Evolutionary conservation across 2,329 filamentous ascomycete species (phyloP), one percentile per base, ranked within the genome.

Genomic region (Hymenoscyphus salicellus): DNA sequence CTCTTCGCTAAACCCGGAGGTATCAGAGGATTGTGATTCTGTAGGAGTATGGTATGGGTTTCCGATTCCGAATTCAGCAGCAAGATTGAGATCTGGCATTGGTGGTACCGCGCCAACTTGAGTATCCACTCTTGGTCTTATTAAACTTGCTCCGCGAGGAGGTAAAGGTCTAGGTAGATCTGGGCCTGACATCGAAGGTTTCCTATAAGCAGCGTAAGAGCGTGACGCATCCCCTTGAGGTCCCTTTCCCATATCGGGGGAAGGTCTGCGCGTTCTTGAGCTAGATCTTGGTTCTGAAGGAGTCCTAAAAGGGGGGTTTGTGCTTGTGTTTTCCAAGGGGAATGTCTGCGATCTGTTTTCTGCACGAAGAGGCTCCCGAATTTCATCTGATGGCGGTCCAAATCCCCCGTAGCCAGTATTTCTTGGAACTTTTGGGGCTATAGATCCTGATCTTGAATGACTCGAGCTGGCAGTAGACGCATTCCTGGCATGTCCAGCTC

Each of bases 21-120:
- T 82, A 20, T 84, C 86, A 0, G 89, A 91, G 0, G 87, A 88
- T 30, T 84, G 82, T 1, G 89, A 92, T 65, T 85, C 83, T 1
- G 86, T 86, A 0, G 85, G 79, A 3, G 84, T 82, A 70, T 91
- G 87, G 70, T 89, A 89, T 0, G 86, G 84, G 70, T 89, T 89
- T 38, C 84, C 82, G 28, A 80, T 75, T 11, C 86, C 86, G 68
- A 88, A 88, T 64, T 88, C 86, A 36, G 80, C 81, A 1, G 82
- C 84, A 7, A 88, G 78, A 70, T 88, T 84, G 52, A 88, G 60
- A n/a, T 60, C 55, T 26, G 73, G 71, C 10, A 74, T 55, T 49
- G 68, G 67, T 38, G 71, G 72, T 55, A 67, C 64, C 46, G 73
- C 69, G 10, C 70, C 70, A 46, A 65, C 55, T 60, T 43, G 66